Conservation (phyloP, 1,284 basidiomycete species). For the Pisolithus thermaeus region DNA sequence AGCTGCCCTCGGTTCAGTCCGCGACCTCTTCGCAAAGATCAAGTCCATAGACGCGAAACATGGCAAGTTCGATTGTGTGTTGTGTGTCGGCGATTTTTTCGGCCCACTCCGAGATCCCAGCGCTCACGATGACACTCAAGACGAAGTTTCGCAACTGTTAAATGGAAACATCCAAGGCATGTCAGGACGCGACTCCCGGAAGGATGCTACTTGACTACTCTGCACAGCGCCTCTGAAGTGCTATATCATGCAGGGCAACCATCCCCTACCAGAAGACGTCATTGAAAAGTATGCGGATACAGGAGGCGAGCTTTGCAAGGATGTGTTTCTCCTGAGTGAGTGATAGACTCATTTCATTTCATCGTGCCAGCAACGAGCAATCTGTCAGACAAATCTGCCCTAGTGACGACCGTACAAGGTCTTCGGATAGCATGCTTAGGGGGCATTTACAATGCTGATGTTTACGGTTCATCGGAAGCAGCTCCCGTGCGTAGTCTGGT, state of each 20-base stretch:
- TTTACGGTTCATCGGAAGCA: slow-evolving; percentile 52
- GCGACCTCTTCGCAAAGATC: slow-evolving; percentile 75
- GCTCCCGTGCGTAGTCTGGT: slow-evolving; percentile 46
- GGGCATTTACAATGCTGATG: slow-evolving; percentile 62
- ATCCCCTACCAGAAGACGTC: slow-evolving; percentile 66
- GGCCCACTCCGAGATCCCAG: slow-evolving; percentile 45
- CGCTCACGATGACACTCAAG: slow-evolving; percentile 33
- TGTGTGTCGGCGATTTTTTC: slow-evolving; percentile 92
- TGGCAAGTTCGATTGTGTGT: slow-evolving; percentile 87
- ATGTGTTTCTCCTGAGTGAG: slow-evolving; percentile 82
- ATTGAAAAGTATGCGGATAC: slow-evolving; percentile 70
- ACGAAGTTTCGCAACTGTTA: slow-evolving; percentile 57
- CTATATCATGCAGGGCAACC: slow-evolving; percentile 86
- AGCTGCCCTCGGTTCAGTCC: slow-evolving; percentile 73
- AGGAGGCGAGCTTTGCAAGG: slow-evolving; percentile 73
- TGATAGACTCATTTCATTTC: slow-evolving; percentile 7
- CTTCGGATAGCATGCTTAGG: slow-evolving; percentile 84
- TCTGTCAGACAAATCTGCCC: slow-evolving; percentile 69
- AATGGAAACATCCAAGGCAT: slow-evolving; percentile 61
- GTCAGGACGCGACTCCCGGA: slow-evolving; percentile 6
- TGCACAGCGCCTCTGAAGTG: slow-evolving; percentile 76
- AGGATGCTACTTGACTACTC: slow-evolving; percentile 6
- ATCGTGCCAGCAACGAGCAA: slow-evolving; percentile 1
- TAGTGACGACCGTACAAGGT: slow-evolving; percentile 78
- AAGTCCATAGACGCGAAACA: slow-evolving; percentile 87